These are phyloP conservation scores for Pavlovales sp. DNA, from an alignment of 208 protist species.

Conservation along the genomic window DNA sequence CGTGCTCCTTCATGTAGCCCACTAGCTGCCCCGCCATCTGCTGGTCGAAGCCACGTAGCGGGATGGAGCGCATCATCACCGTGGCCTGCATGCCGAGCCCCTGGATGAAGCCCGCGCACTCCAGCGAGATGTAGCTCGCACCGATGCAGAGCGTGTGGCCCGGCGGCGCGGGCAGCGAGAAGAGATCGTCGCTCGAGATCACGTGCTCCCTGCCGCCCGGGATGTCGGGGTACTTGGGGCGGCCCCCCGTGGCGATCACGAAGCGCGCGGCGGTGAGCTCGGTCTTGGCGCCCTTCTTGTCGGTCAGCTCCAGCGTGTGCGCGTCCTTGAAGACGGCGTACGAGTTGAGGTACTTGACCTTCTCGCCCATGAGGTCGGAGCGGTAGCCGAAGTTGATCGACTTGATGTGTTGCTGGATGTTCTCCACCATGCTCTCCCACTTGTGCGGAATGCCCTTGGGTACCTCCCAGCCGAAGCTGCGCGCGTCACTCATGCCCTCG, in stretches of 20 bases:
- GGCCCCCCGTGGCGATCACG: slow-evolving; percentile 47
- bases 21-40: slow-evolving; percentile 52
- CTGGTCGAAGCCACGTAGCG: slow-evolving; percentile 82
- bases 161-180: slow-evolving; percentile 15
- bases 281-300: slow-evolving; percentile 41
- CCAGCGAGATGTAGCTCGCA: slow-evolving; percentile 80
- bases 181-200: slow-evolving; percentile 51
- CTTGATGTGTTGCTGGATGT: slow-evolving; percentile 51
- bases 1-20: slow-evolving; percentile 55
- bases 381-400: slow-evolving; percentile 50
- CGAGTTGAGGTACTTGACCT: slow-evolving; percentile 48
- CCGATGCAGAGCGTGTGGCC: slow-evolving; percentile 66
- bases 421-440: slow-evolving; percentile 46
- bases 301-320: slow-evolving; percentile 21
- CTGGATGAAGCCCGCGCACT: slow-evolving; percentile 73
- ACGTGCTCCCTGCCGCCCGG: slow-evolving; percentile 38
- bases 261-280: slow-evolving; percentile 39
- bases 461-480: slow-evolving; percentile 43
- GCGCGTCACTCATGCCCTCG: slow-evolving; percentile 44
- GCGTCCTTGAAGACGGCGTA: slow-evolving; percentile 37
- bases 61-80: slow-evolving; percentile 78
- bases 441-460: background rate
- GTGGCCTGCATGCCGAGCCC: slow-evolving; percentile 63
- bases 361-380: slow-evolving; percentile 32
- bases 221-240: slow-evolving; percentile 43